Conservation (phyloP, 805 yeast genomes). For the Saccharomycopsis guyanensis region DNA sequence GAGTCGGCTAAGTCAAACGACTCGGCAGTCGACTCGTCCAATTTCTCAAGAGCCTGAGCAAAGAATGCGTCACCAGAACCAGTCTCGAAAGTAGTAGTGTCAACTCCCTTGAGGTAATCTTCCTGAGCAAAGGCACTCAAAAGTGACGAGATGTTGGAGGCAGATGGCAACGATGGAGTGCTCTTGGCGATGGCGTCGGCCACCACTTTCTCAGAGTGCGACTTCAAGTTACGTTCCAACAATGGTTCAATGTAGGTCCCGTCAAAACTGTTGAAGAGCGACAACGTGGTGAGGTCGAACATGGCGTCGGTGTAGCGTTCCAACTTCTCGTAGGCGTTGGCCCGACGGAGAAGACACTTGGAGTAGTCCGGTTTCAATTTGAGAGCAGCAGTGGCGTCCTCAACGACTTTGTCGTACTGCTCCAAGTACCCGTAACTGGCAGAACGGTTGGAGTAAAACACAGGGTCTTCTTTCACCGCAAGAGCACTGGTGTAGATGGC, state of each 20-base stretch:
- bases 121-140: conserved; percentile 75
- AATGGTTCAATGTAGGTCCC: conserved; percentile 71
- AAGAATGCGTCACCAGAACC: conserved; percentile 60
- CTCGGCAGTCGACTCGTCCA: conserved; percentile 37
- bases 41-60: conserved; percentile 53
- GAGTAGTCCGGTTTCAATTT: conserved; percentile 81
- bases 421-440: conserved; percentile 87
- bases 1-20: conserved; percentile 33
- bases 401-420: conserved; percentile 75
- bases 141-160: conserved; percentile 78
- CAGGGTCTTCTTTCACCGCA: conserved; percentile 69
- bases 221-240: conserved; percentile 79
- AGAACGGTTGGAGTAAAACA: conserved; percentile 90
- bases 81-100: conserved; percentile 40
- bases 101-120: conserved; percentile 39
- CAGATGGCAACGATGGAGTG: conserved; percentile 51
- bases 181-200: conserved; percentile 44
- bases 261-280: conserved; percentile 76
- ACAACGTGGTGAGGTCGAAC: conserved; percentile 84
- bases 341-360: conserved; percentile 90
- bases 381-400: conserved; percentile 82
- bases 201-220: conserved; percentile 68
- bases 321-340: conserved; percentile 79
- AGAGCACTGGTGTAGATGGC: conserved; percentile 75
- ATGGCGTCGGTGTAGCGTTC: conserved; percentile 77